Base-by-base conservation (phyloP, 2,329 filamentous ascomycete species). In the Diaporthe sp. region DNA sequence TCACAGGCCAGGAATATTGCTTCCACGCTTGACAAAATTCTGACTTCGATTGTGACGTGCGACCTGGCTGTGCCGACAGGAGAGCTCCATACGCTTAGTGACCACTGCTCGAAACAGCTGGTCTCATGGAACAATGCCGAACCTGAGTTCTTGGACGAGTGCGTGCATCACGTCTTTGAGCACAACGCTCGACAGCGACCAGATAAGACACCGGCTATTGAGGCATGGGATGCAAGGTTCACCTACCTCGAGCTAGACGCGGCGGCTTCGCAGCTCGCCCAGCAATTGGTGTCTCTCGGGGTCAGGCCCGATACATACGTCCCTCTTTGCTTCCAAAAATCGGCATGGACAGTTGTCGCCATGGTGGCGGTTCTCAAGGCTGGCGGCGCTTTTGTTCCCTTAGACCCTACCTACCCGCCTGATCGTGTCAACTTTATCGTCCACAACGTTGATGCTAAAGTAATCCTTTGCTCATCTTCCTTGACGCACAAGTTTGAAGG, bases 381-480 rank as follows among this genome's bases (percentile, higher is more conserved):
- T 15, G 68, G 68, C 35, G 68, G 50, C 6, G 68, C 68, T 56
- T 70, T 58, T 19, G 68, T 70, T 10, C 32, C 68, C 25, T 12
- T 70, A 19, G 68, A 70, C 53, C 32, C 68, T 13, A 75, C 77
- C 1, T 71, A 66, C 13, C 77, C 78, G 0, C 4, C 32, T 13
- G 75, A 63, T n/a, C 70, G 78, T 6, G 71, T 75, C 4, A 47
- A 74, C 25, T 76, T 76, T n/a, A 74, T 79, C 15, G 17, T 78
- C 17, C 47, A 50, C n/a, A 65, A 63, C 44, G 50, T 75, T 19
- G 73, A 71, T 13, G 53, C 32, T 3, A 27, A 35, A 50, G 25
- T 72, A 6, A 47, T 70, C 12, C 37, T 61, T 19, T 61, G 58
- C 58, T 61, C 58, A 19, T 42, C 58, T 61, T 61, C 58, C 13